Evolutionary conservation across 2,329 filamentous ascomycete genomes (phyloP), one percentile per base, ranked within the genome.

Genomic region (Plenodomus lindquistii): DNA sequence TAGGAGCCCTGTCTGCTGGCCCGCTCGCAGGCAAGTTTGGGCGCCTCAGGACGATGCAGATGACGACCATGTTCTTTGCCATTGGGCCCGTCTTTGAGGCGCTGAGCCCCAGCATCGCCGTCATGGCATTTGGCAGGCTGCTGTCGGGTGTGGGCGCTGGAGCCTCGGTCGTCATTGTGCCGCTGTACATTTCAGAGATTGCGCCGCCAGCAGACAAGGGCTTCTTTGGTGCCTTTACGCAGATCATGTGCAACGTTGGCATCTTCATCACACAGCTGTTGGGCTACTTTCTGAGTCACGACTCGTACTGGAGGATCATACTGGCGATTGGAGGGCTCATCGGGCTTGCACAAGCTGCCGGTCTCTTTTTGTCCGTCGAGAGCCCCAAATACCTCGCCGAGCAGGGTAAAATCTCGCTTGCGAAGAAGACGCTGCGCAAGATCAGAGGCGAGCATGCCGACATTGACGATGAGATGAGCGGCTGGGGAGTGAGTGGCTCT

Each of bases 161-260:
- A 18, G 90, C 91, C 2, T 85, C 91, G 1, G 93, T 94, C 2
- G 94, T 99, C 17, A 89, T 97, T 29, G 91, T 95, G 2, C 94
- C 94, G 0, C 83, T 99, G 17, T 99, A 96, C 77, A 91, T 99
- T 60, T 92, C 91, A 38, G 94, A 99, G 73, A 83, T 97, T 20
- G 87, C 92, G 0, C 94, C 93, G 34, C 73, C 73, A 1, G 69
- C 67, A 15, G 82, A 87, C 57, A 84, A 86, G 45, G 92, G 91
- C 4, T 84, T 96, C 54, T 97, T 96, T 61, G 84, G 84, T 10
- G 78, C 80, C 29, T 87, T 95, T 73, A 97, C 94, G 0, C 93
- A 99, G 70, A 86, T 97, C 65, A 92, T 91, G 73, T 92, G 92
- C 77, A 97, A 97, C 65, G 77, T 92, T 19, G 94, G 94, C 46